Percentiles rank a stretch among this genome's conserved stretches.
Evolutionary conservation across 805 yeast genomes (phyloP).

Genomic region (Yamadazyma paraphyllophila): DNA sequence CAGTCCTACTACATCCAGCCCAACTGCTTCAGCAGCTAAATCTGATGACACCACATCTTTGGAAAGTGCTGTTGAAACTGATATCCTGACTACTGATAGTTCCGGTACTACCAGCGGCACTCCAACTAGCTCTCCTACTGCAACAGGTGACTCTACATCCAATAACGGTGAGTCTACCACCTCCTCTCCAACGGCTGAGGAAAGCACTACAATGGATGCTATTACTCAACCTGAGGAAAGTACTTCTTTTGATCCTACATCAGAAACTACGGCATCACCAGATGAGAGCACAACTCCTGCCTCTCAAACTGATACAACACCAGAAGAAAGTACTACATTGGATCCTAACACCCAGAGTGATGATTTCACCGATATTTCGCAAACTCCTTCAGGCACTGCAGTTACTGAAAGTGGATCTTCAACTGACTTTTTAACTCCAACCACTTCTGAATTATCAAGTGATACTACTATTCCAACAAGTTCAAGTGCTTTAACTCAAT

Average conservation of each 20-base stretch:
- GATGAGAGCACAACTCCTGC: no score
- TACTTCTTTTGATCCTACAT: no score
- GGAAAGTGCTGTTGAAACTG: conserved; percentile 4
- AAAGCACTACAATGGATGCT: no score
- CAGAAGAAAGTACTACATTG: no score
- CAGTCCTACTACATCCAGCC: not conserved
- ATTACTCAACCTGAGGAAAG: no score
- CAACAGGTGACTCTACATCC: not conserved
- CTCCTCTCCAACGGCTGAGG: not conserved
- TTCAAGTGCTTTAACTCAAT: not conserved
- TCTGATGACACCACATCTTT: not conserved
- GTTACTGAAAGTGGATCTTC: not conserved
- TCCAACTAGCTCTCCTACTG: conserved; percentile 4
- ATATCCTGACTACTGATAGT: conserved; percentile 1
- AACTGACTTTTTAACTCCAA: not conserved
- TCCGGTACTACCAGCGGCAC: not conserved
- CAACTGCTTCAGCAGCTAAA: not conserved
- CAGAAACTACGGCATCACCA: no score
- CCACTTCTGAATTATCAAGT: conserved; percentile 1
- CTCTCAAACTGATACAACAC: no score
- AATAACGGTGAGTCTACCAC: not conserved
- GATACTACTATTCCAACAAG: not conserved
- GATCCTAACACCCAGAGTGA: no score
- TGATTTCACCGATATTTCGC: no score
- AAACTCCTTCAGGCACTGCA: no score